Evolutionary conservation across 169 alveolate genomes (phyloP).

Genomic region (Ichthyophthirius multifiliis): DNA sequence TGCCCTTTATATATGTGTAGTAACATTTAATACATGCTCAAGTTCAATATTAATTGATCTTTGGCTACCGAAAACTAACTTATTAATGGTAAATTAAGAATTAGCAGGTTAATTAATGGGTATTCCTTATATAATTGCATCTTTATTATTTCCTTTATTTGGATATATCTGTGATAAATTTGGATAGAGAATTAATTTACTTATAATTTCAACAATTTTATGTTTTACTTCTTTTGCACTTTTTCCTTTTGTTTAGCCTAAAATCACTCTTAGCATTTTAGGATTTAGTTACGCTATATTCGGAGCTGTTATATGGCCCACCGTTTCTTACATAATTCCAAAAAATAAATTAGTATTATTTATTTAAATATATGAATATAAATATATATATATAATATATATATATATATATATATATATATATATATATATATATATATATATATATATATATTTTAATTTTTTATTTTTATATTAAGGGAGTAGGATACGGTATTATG

Average conservation of each 20-base stretch:
- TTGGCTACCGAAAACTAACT: conserved; percentile 11
- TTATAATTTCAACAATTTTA: background rate
- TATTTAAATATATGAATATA: too few relatives aligned
- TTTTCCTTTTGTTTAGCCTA: conserved; percentile 1
- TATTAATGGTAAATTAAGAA: conserved; percentile 6
- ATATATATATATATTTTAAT: background rate
- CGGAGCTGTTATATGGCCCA: conserved; percentile 23
- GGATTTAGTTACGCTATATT: conserved; percentile 25
- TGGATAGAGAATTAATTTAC: conserved; percentile 13
- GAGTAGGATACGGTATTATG: conserved; percentile 30
- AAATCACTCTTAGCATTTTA: background rate
- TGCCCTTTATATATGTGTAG: conserved; percentile 14
- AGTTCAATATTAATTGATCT: conserved; percentile 13
- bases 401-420: too few relatives aligned
- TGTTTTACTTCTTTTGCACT: background rate
- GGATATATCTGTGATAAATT: conserved; percentile 17
- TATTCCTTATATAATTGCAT: conserved; percentile 15
- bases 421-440: too few relatives aligned
- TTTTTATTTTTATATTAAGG: background rate
- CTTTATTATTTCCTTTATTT: background rate
- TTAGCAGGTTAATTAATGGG: conserved; percentile 30
- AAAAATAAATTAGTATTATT: conserved; percentile 10
- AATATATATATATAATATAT: too few relatives aligned
- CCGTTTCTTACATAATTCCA: conserved; percentile 5
- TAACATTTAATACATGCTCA: conserved; percentile 16